phyloP scores from a whole-genome alignment of 176 grass and related monocot species.

The Luzula sylvatica region DNA sequence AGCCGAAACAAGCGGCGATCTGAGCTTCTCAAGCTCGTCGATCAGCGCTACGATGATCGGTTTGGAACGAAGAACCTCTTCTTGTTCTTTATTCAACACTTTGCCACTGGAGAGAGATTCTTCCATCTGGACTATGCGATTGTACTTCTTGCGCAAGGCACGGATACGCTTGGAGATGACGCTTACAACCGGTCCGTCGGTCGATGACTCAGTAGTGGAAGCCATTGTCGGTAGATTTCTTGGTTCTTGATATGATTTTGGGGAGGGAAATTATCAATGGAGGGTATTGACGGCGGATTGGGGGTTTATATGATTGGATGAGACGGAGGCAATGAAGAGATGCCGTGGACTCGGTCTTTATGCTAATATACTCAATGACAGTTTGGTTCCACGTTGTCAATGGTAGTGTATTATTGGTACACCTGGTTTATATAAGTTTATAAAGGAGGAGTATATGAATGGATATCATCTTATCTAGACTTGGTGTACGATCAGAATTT shows the following conservation, averaged over 20 bases:
- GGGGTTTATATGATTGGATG: constrained; percentile 17
- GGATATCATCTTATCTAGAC: neutral
- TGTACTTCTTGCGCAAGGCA: constrained; percentile 85
- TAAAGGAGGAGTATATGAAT: neutral
- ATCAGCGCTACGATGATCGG: constrained; percentile 45
- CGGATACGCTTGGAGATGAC: constrained; percentile 79
- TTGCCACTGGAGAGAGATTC: constrained; percentile 61
- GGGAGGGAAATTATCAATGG: constrained; percentile 8
- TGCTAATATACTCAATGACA: neutral
- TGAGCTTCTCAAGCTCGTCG: constrained; percentile 88
- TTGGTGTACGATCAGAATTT: too few relatives aligned
- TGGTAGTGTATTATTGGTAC: neutral
- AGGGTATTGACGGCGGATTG: constrained; percentile 18
- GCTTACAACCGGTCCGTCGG: constrained; percentile 66
- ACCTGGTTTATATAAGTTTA: neutral
- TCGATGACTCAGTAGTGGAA: constrained; percentile 27
- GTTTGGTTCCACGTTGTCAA: neutral
- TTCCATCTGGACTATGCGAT: constrained; percentile 95
- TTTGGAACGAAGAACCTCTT: constrained; percentile 94
- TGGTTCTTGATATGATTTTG: constrained; percentile 11
- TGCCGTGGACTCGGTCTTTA: constrained; percentile 5
- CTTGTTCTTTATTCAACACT: constrained; percentile 77
- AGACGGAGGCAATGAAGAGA: neutral
- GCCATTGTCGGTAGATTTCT: constrained; percentile 14
- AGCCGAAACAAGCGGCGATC: constrained; percentile 48